Conservation (phyloP, 2,329 filamentous ascomycete species). For the Pezicula carpinea region DNA sequence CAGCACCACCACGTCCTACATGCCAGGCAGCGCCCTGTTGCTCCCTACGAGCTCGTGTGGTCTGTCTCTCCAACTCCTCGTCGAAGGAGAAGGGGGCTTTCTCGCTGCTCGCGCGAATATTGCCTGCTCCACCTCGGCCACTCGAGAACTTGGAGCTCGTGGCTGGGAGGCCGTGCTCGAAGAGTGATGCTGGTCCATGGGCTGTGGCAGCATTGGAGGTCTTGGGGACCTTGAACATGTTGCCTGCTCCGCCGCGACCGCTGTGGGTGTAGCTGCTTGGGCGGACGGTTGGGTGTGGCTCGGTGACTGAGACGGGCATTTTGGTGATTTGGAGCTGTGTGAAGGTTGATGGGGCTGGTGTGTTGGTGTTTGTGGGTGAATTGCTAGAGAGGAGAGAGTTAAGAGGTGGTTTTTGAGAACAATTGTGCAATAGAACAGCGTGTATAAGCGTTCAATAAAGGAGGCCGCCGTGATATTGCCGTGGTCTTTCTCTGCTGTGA, state of each 20-base stretch:
- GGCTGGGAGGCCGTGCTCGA: constrained; percentile 20
- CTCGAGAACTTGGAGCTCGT: constrained; percentile 21
- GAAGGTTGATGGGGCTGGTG: too few relatives aligned
- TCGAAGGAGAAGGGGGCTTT: constrained; percentile 28
- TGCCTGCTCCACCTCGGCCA: constrained; percentile 29
- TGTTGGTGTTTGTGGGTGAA: not conserved
- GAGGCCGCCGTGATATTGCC: constrained; percentile 10
- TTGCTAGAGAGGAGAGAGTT: not conserved
- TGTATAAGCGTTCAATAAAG: too few relatives aligned
- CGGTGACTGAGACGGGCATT: constrained; percentile 20
- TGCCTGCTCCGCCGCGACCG: constrained; percentile 28
- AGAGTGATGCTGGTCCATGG: constrained; percentile 24
- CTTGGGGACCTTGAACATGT: constrained; percentile 17
- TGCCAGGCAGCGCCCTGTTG: constrained; percentile 21
- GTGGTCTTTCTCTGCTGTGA: constrained; percentile 8
- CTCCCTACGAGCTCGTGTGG: constrained; percentile 22
- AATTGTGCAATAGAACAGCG: too few relatives aligned
- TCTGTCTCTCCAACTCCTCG: constrained; percentile 26
- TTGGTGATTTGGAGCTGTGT: constrained; percentile 1
- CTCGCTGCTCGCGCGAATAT: constrained; percentile 23
- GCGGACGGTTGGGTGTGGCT: constrained; percentile 26
- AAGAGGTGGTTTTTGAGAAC: not conserved
- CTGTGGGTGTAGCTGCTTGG: constrained; percentile 19
- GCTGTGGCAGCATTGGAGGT: constrained; percentile 13
- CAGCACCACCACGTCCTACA: constrained; percentile 27